These are phyloP conservation scores for Uronychia setigera DNA, from an alignment of 73 alveolate species.

Conservation along the genomic window DNA sequence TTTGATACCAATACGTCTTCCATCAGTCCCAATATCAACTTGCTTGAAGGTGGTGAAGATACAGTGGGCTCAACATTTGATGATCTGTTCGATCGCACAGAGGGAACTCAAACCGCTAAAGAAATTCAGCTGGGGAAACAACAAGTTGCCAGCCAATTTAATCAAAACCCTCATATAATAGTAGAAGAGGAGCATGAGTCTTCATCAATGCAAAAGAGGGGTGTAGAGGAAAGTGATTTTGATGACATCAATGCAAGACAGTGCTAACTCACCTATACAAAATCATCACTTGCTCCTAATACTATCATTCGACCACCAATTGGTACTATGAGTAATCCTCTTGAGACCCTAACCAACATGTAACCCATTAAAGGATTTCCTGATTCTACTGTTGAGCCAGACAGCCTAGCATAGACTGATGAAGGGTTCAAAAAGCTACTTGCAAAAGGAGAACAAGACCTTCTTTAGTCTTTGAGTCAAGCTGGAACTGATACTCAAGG, in stretches of 20 bases:
- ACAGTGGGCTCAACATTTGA: not conserved
- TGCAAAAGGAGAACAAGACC: not conserved
- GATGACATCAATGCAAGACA: not conserved
- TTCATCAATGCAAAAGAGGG: not conserved
- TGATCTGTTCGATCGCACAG: not conserved
- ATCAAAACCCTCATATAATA: not conserved
- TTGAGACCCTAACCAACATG: not conserved
- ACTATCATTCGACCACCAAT: not conserved
- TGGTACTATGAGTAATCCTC: not conserved
- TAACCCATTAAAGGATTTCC: not conserved
- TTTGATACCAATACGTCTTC: not conserved
- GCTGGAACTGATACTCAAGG: not conserved
- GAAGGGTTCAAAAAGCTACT: not conserved
- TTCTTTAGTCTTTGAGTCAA: not conserved
- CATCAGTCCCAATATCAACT: not conserved
- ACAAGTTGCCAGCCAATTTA: not conserved
- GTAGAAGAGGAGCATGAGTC: not conserved
- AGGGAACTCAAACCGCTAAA: not conserved
- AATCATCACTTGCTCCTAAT: not conserved
- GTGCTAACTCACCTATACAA: not conserved
- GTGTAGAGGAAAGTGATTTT: not conserved
- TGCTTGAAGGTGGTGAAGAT: not conserved
- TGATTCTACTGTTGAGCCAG: no score
- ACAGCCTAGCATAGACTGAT: not conserved
- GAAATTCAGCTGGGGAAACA: not conserved